Conservation (phyloP, 2,329 filamentous ascomycete species). For the Beauveria australis region DNA sequence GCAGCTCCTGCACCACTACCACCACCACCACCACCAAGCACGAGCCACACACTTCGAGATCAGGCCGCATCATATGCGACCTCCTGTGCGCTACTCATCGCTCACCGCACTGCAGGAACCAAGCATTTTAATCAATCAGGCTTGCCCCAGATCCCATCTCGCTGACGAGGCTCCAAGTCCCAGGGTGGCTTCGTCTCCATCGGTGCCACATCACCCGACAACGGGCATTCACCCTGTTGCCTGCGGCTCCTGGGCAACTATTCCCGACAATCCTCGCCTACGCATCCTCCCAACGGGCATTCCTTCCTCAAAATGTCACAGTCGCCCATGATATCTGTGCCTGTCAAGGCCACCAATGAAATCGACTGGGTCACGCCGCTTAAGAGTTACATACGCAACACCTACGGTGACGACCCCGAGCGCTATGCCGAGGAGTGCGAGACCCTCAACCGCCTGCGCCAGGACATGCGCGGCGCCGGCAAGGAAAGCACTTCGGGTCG, state of each 20-base stretch:
- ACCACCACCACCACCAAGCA: not conserved
- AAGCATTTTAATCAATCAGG: not conserved
- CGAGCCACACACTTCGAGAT: conserved; percentile 17
- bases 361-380: conserved; percentile 94
- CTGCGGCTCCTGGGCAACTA: not conserved
- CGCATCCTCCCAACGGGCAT: not conserved
- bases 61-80: conserved; percentile 26
- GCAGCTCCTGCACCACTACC: not conserved
- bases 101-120: conserved; percentile 6
- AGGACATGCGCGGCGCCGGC: conserved; percentile 96
- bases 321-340: conserved; percentile 90
- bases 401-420: conserved; percentile 94
- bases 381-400: conserved; percentile 86
- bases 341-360: conserved; percentile 89
- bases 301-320: conserved; percentile 56
- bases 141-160: not conserved
- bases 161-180: not conserved
- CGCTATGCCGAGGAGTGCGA: conserved; percentile 92
- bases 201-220: not conserved
- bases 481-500: conserved; percentile 92
- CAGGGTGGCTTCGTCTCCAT: not conserved
- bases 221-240: not conserved
- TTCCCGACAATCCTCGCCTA: not conserved
- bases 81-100: conserved; percentile 13
- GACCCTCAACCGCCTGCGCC: conserved; percentile 85